phyloP scores from a whole-genome alignment of 345 rosid species.

The Citrus trifoliata region DNA sequence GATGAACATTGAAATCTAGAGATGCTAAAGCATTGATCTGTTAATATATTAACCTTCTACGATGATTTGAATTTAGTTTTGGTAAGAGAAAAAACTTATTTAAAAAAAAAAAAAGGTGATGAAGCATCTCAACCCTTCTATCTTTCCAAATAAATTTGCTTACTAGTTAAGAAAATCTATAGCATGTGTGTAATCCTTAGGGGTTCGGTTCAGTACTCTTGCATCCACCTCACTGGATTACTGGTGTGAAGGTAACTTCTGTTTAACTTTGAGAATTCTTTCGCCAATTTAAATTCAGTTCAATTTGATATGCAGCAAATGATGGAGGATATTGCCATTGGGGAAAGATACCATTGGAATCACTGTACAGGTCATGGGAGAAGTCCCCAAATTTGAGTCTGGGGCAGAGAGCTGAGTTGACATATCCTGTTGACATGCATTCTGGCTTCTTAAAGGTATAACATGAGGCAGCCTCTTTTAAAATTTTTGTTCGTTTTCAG shows the following conservation, averaged over 20 bases:
- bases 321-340: conserved; percentile 74
- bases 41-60: background rate
- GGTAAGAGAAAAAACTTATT: background rate
- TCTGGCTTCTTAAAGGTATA: conserved; percentile 84
- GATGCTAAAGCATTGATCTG: background rate
- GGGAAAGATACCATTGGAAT: conserved; percentile 77
- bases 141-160: background rate
- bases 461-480: background rate
- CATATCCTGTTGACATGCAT: conserved; percentile 63
- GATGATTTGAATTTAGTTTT: background rate
- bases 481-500: background rate
- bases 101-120: background rate
- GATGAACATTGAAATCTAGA: background rate
- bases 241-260: background rate
- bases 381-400: conserved; percentile 72
- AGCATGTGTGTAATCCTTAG: background rate
- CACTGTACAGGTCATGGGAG: conserved; percentile 68
- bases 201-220: background rate
- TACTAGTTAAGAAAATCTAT: background rate
- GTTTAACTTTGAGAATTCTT: conserved; percentile 3
- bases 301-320: conserved; percentile 52
- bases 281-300: conserved; percentile 1
- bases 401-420: conserved; percentile 81
- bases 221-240: background rate
- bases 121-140: background rate